Base-by-base conservation (phyloP, 2,329 filamentous ascomycete genomes). In the Alternaria arborescens region DNA sequence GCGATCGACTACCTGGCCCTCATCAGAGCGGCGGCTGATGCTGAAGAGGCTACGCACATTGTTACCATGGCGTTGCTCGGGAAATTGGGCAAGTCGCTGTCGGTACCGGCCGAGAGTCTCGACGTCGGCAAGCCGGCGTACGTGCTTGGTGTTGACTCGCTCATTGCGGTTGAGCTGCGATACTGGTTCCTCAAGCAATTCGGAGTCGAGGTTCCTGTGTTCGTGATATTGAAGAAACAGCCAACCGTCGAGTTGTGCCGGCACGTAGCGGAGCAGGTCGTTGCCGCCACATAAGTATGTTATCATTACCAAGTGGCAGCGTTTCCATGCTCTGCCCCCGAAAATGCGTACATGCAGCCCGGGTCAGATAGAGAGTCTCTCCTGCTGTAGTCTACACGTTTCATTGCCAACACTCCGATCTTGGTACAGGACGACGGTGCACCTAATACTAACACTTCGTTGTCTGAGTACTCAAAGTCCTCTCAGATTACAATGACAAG, bases 111-210 rank as follows among this genome's bases (percentile, higher is more conserved):
- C 5, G 58, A 65, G 22, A 50, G 52, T 41, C 52, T 67, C 3
- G 47, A 62, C 32, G 32, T 51, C 5, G 46, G 34, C 40, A 64
- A 58, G 58, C 58, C 59, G 5, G 26, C 54, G 11, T 56, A 55
- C 14, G 58, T 61, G 28, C 44, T 62, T 26, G 71, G 71, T 48
- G 58, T 73, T 16, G 70, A 73, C 40, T 72, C 70, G 28, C 65
- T 73, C 14, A 58, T 68, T 18, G 65, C 71, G n/a, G 64, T 73
- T n/a, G 66, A 71, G 55, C 16, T 72, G 20, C 50, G 68, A 14
- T 68, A 63, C 10, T 70, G 64, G 69, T 62, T 71, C 40, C 43
- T 60, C 3, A 60, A 63, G 16, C 59, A 71, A 32, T 43, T 69
- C 22, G 46, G 54, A 16, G 64, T 62, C 7, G 64, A 69, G 16